These are phyloP conservation scores for Cercospora brassicicola DNA, from an alignment of 2,329 filamentous ascomycete genomes.

Conservation along the genomic window DNA sequence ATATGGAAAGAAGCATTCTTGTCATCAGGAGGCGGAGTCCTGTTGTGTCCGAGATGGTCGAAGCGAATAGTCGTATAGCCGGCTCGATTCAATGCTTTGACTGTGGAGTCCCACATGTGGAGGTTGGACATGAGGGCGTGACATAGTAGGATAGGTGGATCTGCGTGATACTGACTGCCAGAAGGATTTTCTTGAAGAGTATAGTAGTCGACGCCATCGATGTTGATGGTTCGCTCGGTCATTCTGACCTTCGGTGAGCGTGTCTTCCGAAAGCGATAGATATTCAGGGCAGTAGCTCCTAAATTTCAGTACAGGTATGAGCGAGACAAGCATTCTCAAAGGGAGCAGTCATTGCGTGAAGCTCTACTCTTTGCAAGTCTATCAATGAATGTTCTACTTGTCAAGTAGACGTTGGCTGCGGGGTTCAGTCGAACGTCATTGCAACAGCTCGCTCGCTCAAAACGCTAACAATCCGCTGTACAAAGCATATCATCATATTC, in stretches of 20 bases:
- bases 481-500: background rate
- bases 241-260: background rate
- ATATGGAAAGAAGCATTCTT: constrained; percentile 22
- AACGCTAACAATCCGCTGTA: background rate
- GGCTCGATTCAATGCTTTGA: constrained; percentile 23
- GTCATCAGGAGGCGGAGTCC: constrained; percentile 25
- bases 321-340: background rate
- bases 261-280: background rate
- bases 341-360: background rate
- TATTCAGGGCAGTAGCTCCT: background rate
- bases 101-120: constrained; percentile 34
- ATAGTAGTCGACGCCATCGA: constrained; percentile 34
- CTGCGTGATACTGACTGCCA: background rate
- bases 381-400: background rate
- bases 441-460: constrained; percentile 10
- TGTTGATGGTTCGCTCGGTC: constrained; percentile 18
- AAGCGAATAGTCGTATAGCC: constrained; percentile 35
- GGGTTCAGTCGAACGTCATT: constrained; percentile 1
- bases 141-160: constrained; percentile 28
- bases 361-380: background rate
- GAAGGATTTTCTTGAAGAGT: constrained; percentile 27
- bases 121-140: constrained; percentile 36
- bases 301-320: background rate
- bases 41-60: constrained; percentile 35
- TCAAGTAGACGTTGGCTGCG: background rate